These are phyloP conservation scores for Herpetospermum pedunculosum DNA, from an alignment of 306 rosid genomes.

Conservation along the genomic window DNA sequence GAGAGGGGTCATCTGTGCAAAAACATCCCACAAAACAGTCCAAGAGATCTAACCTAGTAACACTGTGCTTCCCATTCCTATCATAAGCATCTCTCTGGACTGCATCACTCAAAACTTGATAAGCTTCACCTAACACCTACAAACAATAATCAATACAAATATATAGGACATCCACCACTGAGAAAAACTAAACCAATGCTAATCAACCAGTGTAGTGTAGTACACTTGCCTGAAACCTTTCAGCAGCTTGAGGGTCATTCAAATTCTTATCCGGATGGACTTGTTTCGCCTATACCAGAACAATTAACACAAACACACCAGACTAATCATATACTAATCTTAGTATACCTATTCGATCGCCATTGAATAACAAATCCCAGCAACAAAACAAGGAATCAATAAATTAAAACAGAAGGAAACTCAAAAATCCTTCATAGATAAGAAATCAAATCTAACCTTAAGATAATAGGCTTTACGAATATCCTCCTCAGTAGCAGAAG, in stretches of 20 bases:
- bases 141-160: background rate
- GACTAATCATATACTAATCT: background rate
- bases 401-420: background rate
- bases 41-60: conserved; percentile 39
- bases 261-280: conserved; percentile 95
- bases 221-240: conserved; percentile 64
- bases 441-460: conserved; percentile 31
- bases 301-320: background rate
- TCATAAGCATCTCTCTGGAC: conserved; percentile 60
- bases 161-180: no score
- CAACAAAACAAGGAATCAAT: background rate
- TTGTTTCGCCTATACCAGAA: conserved; percentile 57
- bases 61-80: conserved; percentile 67
- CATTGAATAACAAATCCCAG: background rate
- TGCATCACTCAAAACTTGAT: conserved; percentile 84
- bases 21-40: no score
- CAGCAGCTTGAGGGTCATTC: conserved; percentile 78
- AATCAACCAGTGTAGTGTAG: no score
- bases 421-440: background rate
- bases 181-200: no score
- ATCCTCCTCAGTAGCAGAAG: conserved; percentile 65
- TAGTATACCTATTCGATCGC: no score
- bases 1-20: no score
- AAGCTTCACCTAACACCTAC: conserved; percentile 80
- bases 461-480: conserved; percentile 89